phyloP scores from a whole-genome alignment of 2,329 filamentous ascomycete genomes.

The Fusarium sp. region DNA sequence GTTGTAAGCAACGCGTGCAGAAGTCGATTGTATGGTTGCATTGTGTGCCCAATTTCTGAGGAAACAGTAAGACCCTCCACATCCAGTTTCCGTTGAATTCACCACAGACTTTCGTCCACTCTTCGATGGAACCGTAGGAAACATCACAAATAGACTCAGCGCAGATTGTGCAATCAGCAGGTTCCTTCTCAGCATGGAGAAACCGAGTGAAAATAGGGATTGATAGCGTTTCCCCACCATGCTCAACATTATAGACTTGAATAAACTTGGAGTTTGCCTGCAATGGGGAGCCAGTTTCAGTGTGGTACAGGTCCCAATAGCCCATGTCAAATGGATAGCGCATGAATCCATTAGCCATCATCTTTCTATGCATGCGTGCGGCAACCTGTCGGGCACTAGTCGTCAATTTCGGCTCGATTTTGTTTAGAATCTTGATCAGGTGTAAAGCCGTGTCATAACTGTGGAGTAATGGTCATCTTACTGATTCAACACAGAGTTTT shows the following conservation, averaged over 20 bases:
- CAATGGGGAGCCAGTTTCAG: background rate
- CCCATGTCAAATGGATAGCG: background rate
- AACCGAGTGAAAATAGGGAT: conserved; percentile 13
- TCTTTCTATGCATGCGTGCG: conserved; percentile 3
- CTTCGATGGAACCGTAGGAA: conserved; percentile 4
- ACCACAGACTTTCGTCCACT: conserved; percentile 13
- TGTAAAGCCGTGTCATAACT: conserved; percentile 5
- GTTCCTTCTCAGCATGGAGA: background rate
- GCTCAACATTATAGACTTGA: conserved; percentile 1
- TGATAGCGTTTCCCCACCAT: background rate
- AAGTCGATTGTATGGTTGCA: conserved; percentile 26
- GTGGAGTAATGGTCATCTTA: background rate
- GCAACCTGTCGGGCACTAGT: background rate
- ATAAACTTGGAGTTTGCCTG: background rate
- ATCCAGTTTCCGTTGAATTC: conserved; percentile 28
- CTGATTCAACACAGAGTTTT: background rate
- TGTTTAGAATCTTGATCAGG: background rate
- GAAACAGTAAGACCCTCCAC: conserved; percentile 26
- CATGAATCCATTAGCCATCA: conserved; percentile 5
- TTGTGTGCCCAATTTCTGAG: conserved; percentile 4
- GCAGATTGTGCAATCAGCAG: conserved; percentile 16
- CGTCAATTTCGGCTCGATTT: background rate
- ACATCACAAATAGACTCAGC: conserved; percentile 18
- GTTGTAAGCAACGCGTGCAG: conserved; percentile 10
- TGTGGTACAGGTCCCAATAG: background rate